Evolutionary conservation across 2,329 filamentous ascomycete genomes (phyloP).

Genomic region (Calonectria pseudoreteaudii): DNA sequence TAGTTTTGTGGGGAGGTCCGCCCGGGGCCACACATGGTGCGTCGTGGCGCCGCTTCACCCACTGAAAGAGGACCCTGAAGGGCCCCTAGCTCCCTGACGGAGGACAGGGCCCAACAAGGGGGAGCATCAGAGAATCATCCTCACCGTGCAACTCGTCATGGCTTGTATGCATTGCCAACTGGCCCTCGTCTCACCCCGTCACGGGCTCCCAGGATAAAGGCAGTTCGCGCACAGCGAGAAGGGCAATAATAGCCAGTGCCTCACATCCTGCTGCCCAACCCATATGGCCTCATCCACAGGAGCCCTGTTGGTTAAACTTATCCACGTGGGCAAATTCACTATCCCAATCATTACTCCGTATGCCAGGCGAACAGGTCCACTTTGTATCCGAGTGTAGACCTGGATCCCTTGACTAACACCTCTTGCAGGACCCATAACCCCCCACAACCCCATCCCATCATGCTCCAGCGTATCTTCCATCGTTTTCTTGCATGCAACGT

Average conservation of each 20-base stretch:
- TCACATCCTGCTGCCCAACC: neutral
- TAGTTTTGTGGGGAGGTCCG: constrained; percentile 22
- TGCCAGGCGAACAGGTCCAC: neutral
- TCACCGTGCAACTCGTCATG: constrained; percentile 16
- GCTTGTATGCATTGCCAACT: constrained; percentile 28
- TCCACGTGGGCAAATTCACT: neutral
- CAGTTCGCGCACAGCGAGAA: neutral
- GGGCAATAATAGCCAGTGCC: constrained; percentile 5
- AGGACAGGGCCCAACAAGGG: constrained; percentile 3
- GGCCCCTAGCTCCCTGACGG: neutral
- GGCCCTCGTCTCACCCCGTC: constrained; percentile 3
- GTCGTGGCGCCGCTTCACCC: constrained; percentile 24
- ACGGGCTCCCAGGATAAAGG: neutral
- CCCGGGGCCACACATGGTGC: constrained; percentile 5
- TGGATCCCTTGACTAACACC: constrained; percentile 5
- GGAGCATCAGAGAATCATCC: neutral
- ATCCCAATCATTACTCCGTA: neutral
- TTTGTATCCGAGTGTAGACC: constrained; percentile 15
- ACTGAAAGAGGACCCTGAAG: constrained; percentile 6
- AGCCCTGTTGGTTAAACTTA: neutral
- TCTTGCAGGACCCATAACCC: neutral
- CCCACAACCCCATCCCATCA: neutral
- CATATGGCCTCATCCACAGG: neutral
- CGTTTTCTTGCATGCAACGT: neutral
- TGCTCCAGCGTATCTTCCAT: neutral